Conservation (phyloP, 371 early-diverging fungal species). For the Umbelopsis sp. region DNA sequence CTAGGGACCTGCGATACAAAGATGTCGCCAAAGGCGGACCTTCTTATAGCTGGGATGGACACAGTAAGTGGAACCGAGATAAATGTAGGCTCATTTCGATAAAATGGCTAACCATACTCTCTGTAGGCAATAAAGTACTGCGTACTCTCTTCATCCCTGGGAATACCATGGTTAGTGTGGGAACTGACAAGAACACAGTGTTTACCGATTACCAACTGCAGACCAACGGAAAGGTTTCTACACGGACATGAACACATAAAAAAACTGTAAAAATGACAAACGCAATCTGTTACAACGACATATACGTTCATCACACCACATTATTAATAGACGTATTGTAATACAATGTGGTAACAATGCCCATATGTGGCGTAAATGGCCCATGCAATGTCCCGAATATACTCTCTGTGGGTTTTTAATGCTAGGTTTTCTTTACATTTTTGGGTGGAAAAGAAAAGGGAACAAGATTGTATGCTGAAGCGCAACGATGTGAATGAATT, state of each 20-base stretch:
- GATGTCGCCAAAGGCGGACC: slow-evolving; percentile 3
- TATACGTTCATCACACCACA: too few species aligned
- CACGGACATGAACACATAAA: neutral
- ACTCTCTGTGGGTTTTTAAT: too few species aligned
- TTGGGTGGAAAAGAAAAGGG: neutral
- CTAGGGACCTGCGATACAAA: slow-evolving; percentile 8
- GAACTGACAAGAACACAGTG: neutral
- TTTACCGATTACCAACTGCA: slow-evolving; percentile 3
- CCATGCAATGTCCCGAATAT: too few species aligned
- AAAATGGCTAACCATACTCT: neutral
- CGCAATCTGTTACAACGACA: neutral
- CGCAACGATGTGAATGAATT: neutral
- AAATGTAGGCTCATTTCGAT: neutral
- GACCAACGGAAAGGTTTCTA: neutral
- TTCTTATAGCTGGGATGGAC: slow-evolving; percentile 7
- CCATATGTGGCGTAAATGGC: too few species aligned
- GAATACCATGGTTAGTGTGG: slow-evolving; percentile 5
- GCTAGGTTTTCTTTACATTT: neutral
- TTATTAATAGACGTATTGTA: too few species aligned
- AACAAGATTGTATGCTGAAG: neutral
- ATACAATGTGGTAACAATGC: too few species aligned
- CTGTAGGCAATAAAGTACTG: neutral
- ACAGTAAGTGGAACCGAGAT: neutral
- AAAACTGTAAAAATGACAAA: neutral
- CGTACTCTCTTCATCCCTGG: slow-evolving; percentile 2